phyloP scores from a whole-genome alignment of 2,329 filamentous ascomycete genomes.

The Fusarium nisikadoi region DNA sequence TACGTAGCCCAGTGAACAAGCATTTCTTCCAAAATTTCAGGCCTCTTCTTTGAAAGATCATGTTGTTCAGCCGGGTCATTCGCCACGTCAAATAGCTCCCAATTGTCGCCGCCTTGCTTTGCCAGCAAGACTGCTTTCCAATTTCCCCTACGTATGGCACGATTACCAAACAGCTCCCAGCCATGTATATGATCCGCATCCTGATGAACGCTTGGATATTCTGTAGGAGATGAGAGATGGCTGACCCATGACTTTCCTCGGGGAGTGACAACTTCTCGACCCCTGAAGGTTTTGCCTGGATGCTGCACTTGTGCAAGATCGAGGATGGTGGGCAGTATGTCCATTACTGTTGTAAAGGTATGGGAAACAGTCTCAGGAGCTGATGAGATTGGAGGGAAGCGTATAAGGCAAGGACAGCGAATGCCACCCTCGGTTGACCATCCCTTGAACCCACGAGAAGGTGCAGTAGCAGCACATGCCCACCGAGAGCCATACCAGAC shows the following conservation, averaged over 20 bases:
- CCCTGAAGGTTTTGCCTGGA: constrained; percentile 44
- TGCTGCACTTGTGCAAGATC: constrained; percentile 58
- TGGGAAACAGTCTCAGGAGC: constrained; percentile 48
- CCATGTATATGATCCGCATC: constrained; percentile 60
- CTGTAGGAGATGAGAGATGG: background rate
- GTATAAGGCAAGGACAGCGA: constrained; percentile 20
- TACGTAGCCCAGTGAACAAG: constrained; percentile 4
- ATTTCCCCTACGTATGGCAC: constrained; percentile 63
- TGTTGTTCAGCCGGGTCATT: constrained; percentile 9
- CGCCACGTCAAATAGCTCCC: constrained; percentile 19
- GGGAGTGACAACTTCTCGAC: constrained; percentile 2
- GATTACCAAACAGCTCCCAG: constrained; percentile 66
- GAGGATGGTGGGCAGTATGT: constrained; percentile 59
- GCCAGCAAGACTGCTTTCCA: constrained; percentile 61
- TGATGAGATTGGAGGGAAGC: constrained; percentile 43
- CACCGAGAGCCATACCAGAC: constrained; percentile 70
- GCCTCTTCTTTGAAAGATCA: background rate
- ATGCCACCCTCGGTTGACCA: constrained; percentile 43
- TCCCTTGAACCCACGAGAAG: constrained; percentile 50
- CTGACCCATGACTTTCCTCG: constrained; percentile 24
- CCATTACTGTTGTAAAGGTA: constrained; percentile 56
- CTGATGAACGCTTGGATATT: constrained; percentile 16
- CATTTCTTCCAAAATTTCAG: constrained; percentile 18
- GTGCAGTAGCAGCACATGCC: constrained; percentile 56
- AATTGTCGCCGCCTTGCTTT: background rate